Base-by-base conservation (phyloP, 2,329 filamentous ascomycete genomes). In the Lasiodiplodia sp. region DNA sequence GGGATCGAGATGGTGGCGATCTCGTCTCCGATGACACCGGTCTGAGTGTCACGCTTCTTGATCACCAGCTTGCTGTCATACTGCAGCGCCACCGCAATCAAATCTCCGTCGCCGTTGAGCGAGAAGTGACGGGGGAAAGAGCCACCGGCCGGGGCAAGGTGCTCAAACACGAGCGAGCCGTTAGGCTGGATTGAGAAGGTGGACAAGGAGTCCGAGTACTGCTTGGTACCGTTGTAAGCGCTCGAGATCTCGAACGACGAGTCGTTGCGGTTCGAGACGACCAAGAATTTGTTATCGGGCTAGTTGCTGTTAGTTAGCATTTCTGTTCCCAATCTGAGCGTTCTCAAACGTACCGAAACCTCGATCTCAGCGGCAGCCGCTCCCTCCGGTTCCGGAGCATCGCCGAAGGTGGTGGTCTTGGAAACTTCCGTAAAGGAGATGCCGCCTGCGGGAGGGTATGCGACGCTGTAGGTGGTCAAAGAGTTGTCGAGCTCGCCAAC, bases 191-290 rank as follows among this genome's bases (percentile, higher is more conserved):
- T 86, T 67, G 81, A 75, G 80, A 88, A 92, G 69, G 83, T 88
- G 70, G 90, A 84, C 66, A 94, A 79, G 0, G 90, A 86, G 77
- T 92, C 90, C 0, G 80, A 82, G 2, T 72, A 68, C 25, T 64
- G 31, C 40, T 72, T 67, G 4, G 79, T 80, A 60, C 72, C 71
- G 70, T 81, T 80, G 12, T 66, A 76, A 18, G 78, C 71, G 71
- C 89, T 90, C n/a, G 82, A 75, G 81, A 72, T 73, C 70, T 69
- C 78, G 75, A 90, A 86, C 25, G 84, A 79, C 55, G 81, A 82
- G 75, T 91, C 90, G 75, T 87, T 86, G 70, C 92, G 89, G 71
- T 91, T 91, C 2, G 90, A 91, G 52, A 91, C 85, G 72, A 91
- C 83, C 64, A 94, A 76, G 81, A 88, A 92, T 44, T 84, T 86